A percentile compares a stretch with the other conserved stretches of the same genome.
Conservation (phyloP, 2,329 filamentous ascomycete species). For the Cercospora citrullina region DNA sequence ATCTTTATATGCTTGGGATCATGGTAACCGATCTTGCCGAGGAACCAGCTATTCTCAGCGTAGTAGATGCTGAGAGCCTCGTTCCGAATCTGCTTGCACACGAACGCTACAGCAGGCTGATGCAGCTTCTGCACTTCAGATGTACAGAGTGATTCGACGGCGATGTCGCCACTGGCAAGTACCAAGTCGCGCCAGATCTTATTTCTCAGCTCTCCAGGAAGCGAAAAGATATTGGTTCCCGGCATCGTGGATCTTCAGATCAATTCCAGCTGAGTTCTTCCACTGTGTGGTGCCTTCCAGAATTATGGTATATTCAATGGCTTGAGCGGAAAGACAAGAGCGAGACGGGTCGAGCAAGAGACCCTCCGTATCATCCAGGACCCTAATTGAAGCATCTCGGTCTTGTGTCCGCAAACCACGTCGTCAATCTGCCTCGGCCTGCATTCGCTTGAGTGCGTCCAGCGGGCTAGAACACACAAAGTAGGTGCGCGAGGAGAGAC, state of each 20-base stretch:
- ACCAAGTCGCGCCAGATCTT: conserved; percentile 22
- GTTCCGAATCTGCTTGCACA: conserved; percentile 20
- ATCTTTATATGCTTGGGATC: conserved; percentile 18
- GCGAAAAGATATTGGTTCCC: conserved; percentile 4
- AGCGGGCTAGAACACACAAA: not conserved
- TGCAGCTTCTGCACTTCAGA: conserved; percentile 16
- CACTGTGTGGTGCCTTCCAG: not conserved
- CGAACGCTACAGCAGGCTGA: conserved; percentile 24
- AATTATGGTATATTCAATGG: not conserved
- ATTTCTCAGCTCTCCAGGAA: conserved; percentile 26
- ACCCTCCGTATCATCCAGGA: not conserved
- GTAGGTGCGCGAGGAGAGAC: not conserved
- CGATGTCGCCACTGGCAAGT: conserved; percentile 6
- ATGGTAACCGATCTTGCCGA: conserved; percentile 27
- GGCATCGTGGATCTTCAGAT: not conserved
- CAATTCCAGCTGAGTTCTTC: not conserved
- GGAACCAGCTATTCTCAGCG: conserved; percentile 26
- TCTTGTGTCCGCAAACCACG: not conserved
- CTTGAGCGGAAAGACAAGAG: not conserved
- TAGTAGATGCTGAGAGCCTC: conserved; percentile 29
- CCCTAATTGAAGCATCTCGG: not conserved
- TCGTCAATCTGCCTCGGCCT: not conserved
- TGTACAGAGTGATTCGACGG: conserved; percentile 24
- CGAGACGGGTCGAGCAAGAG: not conserved
- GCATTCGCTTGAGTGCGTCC: not conserved